phyloP scores from a whole-genome alignment of 768 basidiomycete genomes.

The Scleroderma citrinum region DNA sequence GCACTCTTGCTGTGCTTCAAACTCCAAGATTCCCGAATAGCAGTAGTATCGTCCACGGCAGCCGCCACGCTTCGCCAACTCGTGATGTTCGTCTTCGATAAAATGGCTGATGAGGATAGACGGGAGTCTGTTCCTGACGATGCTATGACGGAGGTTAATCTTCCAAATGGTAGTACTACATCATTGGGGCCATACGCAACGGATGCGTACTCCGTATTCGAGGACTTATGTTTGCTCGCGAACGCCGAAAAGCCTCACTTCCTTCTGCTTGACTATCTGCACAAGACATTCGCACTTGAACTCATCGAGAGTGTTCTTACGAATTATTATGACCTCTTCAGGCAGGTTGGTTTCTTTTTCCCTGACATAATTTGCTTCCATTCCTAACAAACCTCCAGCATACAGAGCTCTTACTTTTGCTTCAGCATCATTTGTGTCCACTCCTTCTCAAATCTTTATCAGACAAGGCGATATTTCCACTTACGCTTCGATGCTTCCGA shows the following conservation, averaged over 20 bases:
- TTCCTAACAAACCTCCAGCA: constrained; percentile 44
- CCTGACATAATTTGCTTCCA: not conserved
- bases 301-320: constrained; percentile 94
- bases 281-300: constrained; percentile 95
- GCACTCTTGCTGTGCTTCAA: constrained; percentile 92
- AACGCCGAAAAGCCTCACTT: constrained; percentile 77
- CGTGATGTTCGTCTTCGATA: constrained; percentile 97
- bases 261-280: constrained; percentile 73
- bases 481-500: constrained; percentile 85
- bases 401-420: constrained; percentile 75
- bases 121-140: constrained; percentile 23
- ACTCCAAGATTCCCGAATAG: constrained; percentile 90
- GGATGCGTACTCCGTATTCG: constrained; percentile 85
- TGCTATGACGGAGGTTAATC: constrained; percentile 35
- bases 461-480: constrained; percentile 76
- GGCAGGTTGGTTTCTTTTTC: constrained; percentile 46
- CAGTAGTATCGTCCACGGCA: constrained; percentile 95
- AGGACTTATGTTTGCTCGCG: constrained; percentile 88
- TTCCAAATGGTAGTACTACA: constrained; percentile 66
- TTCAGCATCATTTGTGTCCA: constrained; percentile 86
- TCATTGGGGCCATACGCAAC: constrained; percentile 66
- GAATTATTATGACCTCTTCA: constrained; percentile 83
- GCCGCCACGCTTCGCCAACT: constrained; percentile 93
- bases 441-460: constrained; percentile 82
- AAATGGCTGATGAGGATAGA: constrained; percentile 76